Percentiles rank a stretch among this genome's conserved stretches.
Evolutionary conservation across 345 rosid species (phyloP).

Genomic region (Melaleuca alternifolia): DNA sequence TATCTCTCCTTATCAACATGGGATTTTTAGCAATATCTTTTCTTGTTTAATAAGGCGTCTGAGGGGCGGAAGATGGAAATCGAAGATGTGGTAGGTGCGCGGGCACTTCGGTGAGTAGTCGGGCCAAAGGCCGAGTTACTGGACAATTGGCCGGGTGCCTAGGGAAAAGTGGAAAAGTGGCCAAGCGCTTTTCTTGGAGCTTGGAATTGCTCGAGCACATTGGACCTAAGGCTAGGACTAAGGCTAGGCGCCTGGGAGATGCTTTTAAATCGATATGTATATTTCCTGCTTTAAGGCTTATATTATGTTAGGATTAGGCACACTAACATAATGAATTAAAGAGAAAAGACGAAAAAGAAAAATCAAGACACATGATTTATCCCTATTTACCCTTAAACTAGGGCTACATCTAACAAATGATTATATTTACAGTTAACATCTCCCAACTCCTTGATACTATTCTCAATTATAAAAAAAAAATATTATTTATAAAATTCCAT

Average conservation of each 20-base stretch:
- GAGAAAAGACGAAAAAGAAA: no score
- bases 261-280: background rate
- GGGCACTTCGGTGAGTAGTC: background rate
- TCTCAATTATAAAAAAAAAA: no score
- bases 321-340: no score
- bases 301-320: background rate
- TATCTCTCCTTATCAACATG: background rate
- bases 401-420: no score
- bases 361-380: no score
- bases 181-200: background rate
- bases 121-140: background rate
- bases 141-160: background rate
- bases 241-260: background rate
- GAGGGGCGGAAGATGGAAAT: background rate
- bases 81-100: background rate
- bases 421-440: no score
- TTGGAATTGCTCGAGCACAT: background rate
- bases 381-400: no score
- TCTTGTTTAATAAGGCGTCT: background rate
- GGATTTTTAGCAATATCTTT: background rate
- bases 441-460: no score
- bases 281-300: background rate
- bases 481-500: no score
- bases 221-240: background rate
- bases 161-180: background rate